These are phyloP conservation scores for Xylaria intraflava DNA, from an alignment of 495 filamentous ascomycete genomes.

Conservation along the genomic window DNA sequence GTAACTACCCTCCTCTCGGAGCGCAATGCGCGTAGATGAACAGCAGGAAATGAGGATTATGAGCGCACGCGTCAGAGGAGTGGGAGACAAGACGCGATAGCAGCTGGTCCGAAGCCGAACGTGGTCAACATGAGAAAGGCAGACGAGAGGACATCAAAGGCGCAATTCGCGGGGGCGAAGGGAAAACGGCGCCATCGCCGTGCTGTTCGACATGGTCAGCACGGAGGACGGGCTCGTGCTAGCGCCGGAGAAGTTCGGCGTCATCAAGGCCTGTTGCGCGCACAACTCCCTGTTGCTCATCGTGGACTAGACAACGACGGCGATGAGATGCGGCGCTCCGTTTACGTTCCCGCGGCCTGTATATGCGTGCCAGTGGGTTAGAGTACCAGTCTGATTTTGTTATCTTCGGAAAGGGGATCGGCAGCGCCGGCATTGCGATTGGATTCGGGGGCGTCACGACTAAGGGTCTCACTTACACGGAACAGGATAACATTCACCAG, in stretches of 20 bases:
- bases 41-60: background rate
- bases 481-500: slow-evolving; percentile 8
- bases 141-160: background rate
- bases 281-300: slow-evolving; percentile 15
- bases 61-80: slow-evolving; percentile 1
- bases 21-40: background rate
- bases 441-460: slow-evolving; percentile 18
- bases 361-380: slow-evolving; percentile 8
- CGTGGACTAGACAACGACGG: slow-evolving; percentile 21
- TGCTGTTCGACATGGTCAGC: slow-evolving; percentile 27
- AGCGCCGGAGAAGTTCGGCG: slow-evolving; percentile 4
- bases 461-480: slow-evolving; percentile 7
- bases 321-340: slow-evolving; percentile 21
- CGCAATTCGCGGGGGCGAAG: slow-evolving; percentile 10
- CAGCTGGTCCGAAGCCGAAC: slow-evolving; percentile 3
- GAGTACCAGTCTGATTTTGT: slow-evolving; percentile 18
- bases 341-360: slow-evolving; percentile 21
- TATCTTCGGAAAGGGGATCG: slow-evolving; percentile 22
- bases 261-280: slow-evolving; percentile 11
- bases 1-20: background rate
- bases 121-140: slow-evolving; percentile 7
- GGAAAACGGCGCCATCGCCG: slow-evolving; percentile 29
- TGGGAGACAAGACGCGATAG: slow-evolving; percentile 5
- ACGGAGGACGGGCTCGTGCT: slow-evolving; percentile 12
- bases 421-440: slow-evolving; percentile 20